Conservation (phyloP, 73 alveolate genomes). For the Diophrys sp. region DNA sequence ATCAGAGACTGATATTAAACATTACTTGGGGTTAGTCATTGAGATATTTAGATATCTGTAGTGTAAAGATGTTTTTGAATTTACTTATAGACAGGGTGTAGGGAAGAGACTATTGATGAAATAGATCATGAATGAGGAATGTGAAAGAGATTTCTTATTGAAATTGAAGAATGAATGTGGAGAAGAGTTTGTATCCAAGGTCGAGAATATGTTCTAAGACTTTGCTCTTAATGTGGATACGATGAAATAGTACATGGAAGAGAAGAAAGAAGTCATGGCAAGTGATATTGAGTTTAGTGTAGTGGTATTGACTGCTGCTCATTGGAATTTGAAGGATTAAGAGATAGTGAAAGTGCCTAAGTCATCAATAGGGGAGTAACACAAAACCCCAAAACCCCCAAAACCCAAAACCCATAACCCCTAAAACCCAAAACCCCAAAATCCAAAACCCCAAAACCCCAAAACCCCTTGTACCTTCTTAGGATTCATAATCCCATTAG, state of each 20-base stretch:
- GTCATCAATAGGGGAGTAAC: too few species aligned
- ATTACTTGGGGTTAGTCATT: not conserved
- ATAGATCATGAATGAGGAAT: not conserved
- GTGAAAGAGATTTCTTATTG: not conserved
- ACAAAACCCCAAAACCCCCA: too few species aligned
- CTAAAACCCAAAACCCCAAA: conserved; percentile 9
- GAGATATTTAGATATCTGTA: not conserved
- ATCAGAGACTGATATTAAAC: not conserved
- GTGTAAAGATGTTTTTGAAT: not conserved
- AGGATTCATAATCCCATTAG: conserved; percentile 47
- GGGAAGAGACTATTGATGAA: not conserved
- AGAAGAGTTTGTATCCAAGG: not conserved
- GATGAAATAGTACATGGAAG: not conserved
- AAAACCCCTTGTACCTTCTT: conserved; percentile 18
- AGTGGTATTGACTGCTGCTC: not conserved
- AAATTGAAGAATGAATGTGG: not conserved
- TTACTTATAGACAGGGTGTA: not conserved
- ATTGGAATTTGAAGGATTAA: too few species aligned
- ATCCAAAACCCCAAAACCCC: conserved; percentile 8
- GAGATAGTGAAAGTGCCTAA: too few species aligned
- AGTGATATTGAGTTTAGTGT: not conserved
- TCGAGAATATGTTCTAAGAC: not conserved
- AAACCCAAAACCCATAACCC: too few species aligned
- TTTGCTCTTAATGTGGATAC: not conserved
- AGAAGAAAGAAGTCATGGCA: not conserved